Conservation (phyloP, 129 eudicot genomes). For the Saposhnikovia divaricata region DNA sequence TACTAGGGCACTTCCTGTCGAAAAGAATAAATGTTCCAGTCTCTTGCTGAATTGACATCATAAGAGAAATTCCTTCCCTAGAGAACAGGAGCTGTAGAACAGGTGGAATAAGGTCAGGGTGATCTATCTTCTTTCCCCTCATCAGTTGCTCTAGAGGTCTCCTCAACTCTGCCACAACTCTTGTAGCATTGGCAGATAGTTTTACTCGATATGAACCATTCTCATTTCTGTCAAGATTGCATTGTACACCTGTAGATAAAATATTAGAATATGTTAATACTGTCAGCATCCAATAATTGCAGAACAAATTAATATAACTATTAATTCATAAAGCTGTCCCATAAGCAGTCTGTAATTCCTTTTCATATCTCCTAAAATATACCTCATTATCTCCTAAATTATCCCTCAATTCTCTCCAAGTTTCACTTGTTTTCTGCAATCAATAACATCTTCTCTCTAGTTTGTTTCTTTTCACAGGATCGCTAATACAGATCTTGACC, state of each 20-base stretch:
- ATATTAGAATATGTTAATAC: not conserved
- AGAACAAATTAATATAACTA: not conserved
- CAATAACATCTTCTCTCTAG: too few relatives aligned
- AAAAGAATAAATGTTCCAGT: constrained; percentile 56
- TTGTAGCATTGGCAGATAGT: constrained; percentile 81
- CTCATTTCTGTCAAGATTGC: constrained; percentile 44
- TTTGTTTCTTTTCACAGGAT: too few relatives aligned
- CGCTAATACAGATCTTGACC: too few relatives aligned
- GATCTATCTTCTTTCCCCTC: constrained; percentile 59
- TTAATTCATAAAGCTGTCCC: not conserved
- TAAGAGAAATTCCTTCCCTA: constrained; percentile 50
- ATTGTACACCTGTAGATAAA: constrained; percentile 56
- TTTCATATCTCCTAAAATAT: too few relatives aligned
- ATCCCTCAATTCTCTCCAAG: too few relatives aligned
- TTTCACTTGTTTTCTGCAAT: too few relatives aligned
- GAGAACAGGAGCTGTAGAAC: constrained; percentile 50
- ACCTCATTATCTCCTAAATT: too few relatives aligned
- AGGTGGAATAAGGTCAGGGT: constrained; percentile 55
- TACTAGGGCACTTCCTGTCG: constrained; percentile 40
- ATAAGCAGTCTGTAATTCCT: not conserved
- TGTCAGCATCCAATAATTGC: not conserved
- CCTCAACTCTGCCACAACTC: constrained; percentile 72
- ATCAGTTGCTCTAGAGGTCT: constrained; percentile 72
- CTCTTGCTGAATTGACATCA: constrained; percentile 58
- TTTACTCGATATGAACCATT: constrained; percentile 70